phyloP scores from a whole-genome alignment of 192 early-diverging fungal genomes.

The Chytriomyces hyalinus region DNA sequence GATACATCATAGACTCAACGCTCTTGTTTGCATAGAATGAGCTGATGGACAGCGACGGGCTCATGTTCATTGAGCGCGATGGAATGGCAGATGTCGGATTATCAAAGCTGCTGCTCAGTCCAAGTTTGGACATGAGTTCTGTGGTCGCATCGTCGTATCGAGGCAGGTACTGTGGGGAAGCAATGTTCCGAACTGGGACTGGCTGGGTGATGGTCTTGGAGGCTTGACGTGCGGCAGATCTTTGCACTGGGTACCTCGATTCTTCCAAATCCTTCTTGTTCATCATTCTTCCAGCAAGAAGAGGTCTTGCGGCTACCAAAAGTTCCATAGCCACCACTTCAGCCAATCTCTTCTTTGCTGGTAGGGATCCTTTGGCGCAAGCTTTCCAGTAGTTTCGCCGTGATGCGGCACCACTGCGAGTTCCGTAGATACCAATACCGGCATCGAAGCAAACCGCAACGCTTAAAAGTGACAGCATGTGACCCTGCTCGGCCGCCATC shows the following conservation, averaged over 20 bases:
- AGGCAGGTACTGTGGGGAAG: not conserved
- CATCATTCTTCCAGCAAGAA: conserved; percentile 30
- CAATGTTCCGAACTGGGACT: not conserved
- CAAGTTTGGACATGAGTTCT: conserved; percentile 11
- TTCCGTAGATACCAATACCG: conserved; percentile 67
- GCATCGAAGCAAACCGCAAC: conserved; percentile 79
- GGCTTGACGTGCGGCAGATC: not conserved
- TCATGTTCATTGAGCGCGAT: conserved; percentile 1
- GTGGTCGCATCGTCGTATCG: conserved; percentile 30
- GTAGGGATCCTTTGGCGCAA: conserved; percentile 34
- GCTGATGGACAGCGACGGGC: conserved; percentile 6
- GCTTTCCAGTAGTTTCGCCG: conserved; percentile 51
- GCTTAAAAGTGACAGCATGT: conserved; percentile 54
- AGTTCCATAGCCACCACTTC: conserved; percentile 32
- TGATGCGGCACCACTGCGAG: conserved; percentile 52
- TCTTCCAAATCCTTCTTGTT: not conserved
- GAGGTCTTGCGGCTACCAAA: conserved; percentile 36
- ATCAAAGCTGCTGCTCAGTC: conserved; percentile 5
- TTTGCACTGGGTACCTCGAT: not conserved
- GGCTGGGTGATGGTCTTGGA: not conserved
- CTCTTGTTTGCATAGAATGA: conserved; percentile 25
- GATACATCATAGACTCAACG: conserved; percentile 12
- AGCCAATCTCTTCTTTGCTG: conserved; percentile 42
- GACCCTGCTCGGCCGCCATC: conserved; percentile 51
- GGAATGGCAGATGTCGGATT: not conserved